phyloP scores from a whole-genome alignment of 768 basidiomycete species.

The Lepiota venenata region DNA sequence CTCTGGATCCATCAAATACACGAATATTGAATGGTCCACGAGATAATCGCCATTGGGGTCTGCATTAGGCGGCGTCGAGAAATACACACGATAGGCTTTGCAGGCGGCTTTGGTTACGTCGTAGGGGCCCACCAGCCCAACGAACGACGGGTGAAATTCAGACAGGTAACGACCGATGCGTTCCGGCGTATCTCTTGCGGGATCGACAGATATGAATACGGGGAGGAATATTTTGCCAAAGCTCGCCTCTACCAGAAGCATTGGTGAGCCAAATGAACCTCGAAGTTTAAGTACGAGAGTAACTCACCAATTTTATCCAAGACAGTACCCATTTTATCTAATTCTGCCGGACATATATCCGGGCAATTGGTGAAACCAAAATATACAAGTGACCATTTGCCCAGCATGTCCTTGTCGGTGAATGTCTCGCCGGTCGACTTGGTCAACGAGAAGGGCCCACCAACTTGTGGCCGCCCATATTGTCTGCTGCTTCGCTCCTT shows the following conservation, averaged over 20 bases:
- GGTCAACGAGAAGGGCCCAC: constrained; percentile 83
- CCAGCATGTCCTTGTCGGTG: constrained; percentile 79
- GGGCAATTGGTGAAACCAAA: constrained; percentile 99
- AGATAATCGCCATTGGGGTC: constrained; percentile 92
- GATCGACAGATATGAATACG: constrained; percentile 95
- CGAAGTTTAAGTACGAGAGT: background rate
- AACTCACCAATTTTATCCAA: constrained; percentile 68
- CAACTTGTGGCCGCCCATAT: constrained; percentile 84
- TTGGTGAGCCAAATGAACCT: background rate
- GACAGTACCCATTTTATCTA: constrained; percentile 89
- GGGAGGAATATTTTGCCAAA: constrained; percentile 77
- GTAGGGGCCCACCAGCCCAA: constrained; percentile 87
- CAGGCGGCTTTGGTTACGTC: constrained; percentile 81
- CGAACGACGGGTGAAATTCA: constrained; percentile 90
- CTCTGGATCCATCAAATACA: constrained; percentile 96
- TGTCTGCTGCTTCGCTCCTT: constrained; percentile 70
- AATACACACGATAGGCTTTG: constrained; percentile 97
- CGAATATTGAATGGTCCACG: constrained; percentile 95
- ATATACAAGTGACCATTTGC: constrained; percentile 90
- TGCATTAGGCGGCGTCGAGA: constrained; percentile 90
- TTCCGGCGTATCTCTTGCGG: constrained; percentile 74
- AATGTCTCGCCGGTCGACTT: constrained; percentile 67
- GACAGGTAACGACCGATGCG: constrained; percentile 61
- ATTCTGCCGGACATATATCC: constrained; percentile 96
- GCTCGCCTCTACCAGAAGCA: constrained; percentile 51